phyloP scores from a whole-genome alignment of 163 green algal genomes.

The Chloromonas sp. region DNA sequence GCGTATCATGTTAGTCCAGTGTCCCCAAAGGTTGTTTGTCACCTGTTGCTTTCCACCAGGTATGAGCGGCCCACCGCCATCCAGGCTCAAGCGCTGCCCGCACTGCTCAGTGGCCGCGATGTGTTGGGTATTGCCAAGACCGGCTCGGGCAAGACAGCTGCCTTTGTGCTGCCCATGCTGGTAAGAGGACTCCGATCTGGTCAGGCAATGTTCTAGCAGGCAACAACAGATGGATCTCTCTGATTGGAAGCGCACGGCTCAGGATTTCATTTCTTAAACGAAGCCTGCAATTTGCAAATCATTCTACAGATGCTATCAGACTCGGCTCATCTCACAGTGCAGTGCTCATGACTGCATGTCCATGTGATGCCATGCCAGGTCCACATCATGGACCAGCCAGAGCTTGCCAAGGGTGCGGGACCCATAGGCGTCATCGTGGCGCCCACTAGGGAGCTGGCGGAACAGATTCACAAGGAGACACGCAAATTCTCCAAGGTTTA shows the following conservation, averaged over 20 bases:
- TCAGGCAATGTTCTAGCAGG: too few relatives aligned
- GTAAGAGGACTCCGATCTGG: background rate
- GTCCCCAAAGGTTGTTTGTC: background rate
- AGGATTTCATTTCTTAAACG: too few relatives aligned
- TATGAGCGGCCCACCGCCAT: conserved; percentile 55
- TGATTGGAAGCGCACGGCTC: too few relatives aligned
- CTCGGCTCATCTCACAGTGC: too few relatives aligned
- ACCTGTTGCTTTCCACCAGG: conserved; percentile 15
- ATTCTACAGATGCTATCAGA: too few relatives aligned
- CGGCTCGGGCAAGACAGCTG: conserved; percentile 80
- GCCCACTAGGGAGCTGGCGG: conserved; percentile 89
- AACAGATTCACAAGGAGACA: conserved; percentile 92
- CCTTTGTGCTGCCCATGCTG: conserved; percentile 84
- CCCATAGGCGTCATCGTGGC: conserved; percentile 79
- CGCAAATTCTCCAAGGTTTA: conserved; percentile 51
- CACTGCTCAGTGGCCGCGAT: conserved; percentile 49
- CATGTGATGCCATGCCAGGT: conserved; percentile 10
- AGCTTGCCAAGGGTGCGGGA: conserved; percentile 66
- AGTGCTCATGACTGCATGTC: too few relatives aligned
- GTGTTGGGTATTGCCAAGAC: conserved; percentile 78
- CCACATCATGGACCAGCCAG: conserved; percentile 79
- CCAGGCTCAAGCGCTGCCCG: conserved; percentile 52
- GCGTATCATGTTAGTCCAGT: too few relatives aligned
- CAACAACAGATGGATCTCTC: too few relatives aligned
- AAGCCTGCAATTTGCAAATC: too few relatives aligned